These are phyloP conservation scores for Didymosphaeria variabile DNA, from an alignment of 2,329 filamentous ascomycete species.

Conservation along the genomic window DNA sequence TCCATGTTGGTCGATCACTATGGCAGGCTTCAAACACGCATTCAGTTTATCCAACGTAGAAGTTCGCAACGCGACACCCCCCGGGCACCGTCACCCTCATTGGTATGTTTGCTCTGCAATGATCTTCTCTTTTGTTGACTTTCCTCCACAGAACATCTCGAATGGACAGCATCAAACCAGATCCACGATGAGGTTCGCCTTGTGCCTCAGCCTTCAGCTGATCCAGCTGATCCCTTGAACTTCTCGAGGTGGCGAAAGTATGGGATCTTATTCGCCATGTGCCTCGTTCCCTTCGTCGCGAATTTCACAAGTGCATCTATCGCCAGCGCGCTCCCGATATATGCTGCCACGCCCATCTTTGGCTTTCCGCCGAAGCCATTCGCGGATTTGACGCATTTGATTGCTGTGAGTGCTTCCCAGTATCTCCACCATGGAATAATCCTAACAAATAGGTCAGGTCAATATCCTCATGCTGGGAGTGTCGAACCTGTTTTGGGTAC, in stretches of 20 bases:
- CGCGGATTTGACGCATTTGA: conserved; percentile 45
- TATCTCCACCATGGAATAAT: not conserved
- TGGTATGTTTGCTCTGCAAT: conserved; percentile 34
- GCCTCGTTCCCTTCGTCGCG: conserved; percentile 48
- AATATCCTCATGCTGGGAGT: conserved; percentile 52
- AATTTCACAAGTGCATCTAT: conserved; percentile 50
- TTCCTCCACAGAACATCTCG: conserved; percentile 34
- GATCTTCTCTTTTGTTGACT: conserved; percentile 8
- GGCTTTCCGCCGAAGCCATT: conserved; percentile 43
- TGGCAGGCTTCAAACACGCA: conserved; percentile 24
- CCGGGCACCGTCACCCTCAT: conserved; percentile 52
- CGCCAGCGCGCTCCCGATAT: conserved; percentile 47
- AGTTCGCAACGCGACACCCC: conserved; percentile 48
- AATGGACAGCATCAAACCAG: conserved; percentile 42
- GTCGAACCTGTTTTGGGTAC: conserved; percentile 54
- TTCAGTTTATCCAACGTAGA: conserved; percentile 52
- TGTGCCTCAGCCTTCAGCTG: conserved; percentile 51
- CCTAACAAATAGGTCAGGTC: conserved; percentile 5
- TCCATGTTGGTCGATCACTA: not conserved
- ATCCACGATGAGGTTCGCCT: conserved; percentile 48
- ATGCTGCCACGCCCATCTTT: conserved; percentile 43
- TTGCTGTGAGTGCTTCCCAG: conserved; percentile 38
- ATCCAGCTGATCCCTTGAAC: conserved; percentile 54
- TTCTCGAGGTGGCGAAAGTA: conserved; percentile 49
- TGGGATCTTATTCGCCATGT: conserved; percentile 49